Evolutionary conservation across 768 basidiomycete species (phyloP), one percentile per base, ranked within the genome.

Genomic region (Termitomyces sp.): DNA sequence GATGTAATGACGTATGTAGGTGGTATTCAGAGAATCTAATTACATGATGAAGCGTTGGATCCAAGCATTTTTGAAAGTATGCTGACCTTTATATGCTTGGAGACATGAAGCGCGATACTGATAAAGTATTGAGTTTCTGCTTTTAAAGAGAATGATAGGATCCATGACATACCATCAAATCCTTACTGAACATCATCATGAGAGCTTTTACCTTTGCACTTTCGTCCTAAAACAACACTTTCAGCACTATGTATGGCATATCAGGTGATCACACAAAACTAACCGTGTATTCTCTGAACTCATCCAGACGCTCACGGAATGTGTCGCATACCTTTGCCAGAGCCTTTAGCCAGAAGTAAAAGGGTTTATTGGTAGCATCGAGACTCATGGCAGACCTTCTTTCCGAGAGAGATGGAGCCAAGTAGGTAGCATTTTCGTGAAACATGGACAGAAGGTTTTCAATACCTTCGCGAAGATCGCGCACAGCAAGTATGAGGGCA

Each of bases 251-350:
- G 2, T 18, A 1, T n/a, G 5, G 12, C 18, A 51, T 51, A 0
- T 11, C 11, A 42, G 4, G 16, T 9, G 28, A 55, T 28, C 36
- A 18, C 63, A 64, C 45, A 65, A 24, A 20, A 57, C 68, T 57
- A 20, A 65, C 68, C 4, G 64, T 67, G 39, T 67, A 67, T 52
- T 69, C 64, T 33, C 66, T 58, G 39, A 67, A 69, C 20, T 69
- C 66, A 35, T 58, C 32, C 20, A 69, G 45, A 1, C 66, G 61
- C 16, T 63, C 66, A 24, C 59, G 51, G 46, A 69, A 58, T 1
- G 22, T 55, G 20, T 63, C 54, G 22, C 63, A 67, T 20, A 55
- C 60, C 4, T 42, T 35, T 44, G 66, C 66, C 3, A 66, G 53
- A 7, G 39, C 28, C 32, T 57, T 49, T 5, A 67, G 20, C 58